A percentile compares a stretch with the other conserved stretches of the same genome.
Conservation (phyloP, 164 flowering plant genomes). For the Aristolochia fimbriata region DNA sequence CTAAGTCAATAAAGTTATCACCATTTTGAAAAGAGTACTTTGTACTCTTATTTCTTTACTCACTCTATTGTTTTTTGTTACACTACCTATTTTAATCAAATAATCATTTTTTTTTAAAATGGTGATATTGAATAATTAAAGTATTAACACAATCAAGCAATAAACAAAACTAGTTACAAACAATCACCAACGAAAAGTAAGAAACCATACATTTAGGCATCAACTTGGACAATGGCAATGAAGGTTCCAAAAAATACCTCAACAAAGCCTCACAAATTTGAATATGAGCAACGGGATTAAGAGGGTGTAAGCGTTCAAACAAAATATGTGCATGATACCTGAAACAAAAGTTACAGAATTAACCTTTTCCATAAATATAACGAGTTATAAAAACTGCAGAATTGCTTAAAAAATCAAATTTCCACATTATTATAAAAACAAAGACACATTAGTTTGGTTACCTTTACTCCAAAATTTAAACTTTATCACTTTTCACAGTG, state of each 20-base stretch:
- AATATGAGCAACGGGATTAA: slow-evolving; percentile 80
- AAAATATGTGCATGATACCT: slow-evolving; percentile 85
- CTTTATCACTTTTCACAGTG: no score
- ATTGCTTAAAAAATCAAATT: not conserved
- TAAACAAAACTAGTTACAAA: not conserved
- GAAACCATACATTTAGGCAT: no score
- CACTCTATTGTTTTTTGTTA: no score
- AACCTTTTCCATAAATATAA: not conserved
- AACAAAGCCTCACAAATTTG: slow-evolving; percentile 74
- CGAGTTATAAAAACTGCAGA: not conserved
- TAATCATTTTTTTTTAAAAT: no score
- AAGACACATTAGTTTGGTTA: no score
- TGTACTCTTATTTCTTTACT: no score
- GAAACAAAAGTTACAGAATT: slow-evolving; percentile 11
- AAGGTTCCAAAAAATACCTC: slow-evolving; percentile 38
- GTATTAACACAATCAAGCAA: not conserved
- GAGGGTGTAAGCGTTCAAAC: slow-evolving; percentile 71
- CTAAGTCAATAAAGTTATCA: no score
- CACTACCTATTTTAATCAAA: no score
- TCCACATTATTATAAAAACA: no score
- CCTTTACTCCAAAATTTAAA: no score
- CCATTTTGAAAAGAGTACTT: no score
- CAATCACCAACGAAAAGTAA: not conserved
- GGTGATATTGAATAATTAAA: not conserved
- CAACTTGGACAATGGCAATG: no score